Conservation (phyloP, 352 stramenopile genomes). For the Halophytophthora batemanensis region DNA sequence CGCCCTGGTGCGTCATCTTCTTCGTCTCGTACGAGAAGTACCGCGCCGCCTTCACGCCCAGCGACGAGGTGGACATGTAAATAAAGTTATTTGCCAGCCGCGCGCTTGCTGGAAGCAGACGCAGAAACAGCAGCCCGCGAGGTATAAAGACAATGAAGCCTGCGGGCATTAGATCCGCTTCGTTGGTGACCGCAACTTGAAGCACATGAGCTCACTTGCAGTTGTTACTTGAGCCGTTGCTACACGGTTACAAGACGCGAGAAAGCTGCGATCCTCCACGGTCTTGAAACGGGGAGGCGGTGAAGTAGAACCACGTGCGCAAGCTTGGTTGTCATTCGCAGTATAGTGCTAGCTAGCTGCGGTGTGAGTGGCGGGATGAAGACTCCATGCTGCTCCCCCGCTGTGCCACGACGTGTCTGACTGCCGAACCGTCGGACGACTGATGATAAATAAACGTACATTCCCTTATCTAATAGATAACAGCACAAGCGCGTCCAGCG, state of each 20-base stretch:
- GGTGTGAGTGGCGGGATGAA: not conserved
- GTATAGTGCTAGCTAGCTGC: no score
- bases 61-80: constrained; percentile 20
- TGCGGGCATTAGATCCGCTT: no score
- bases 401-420: no score
- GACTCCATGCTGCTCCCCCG: not conserved
- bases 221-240: no score
- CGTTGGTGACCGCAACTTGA: no score
- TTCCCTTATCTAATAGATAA: constrained; percentile 25
- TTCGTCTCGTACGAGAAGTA: constrained; percentile 88
- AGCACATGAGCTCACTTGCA: no score
- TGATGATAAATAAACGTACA: constrained; percentile 39
- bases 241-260: no score
- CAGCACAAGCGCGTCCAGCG: constrained; percentile 5
- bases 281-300: no score
- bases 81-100: not conserved
- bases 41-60: constrained; percentile 32
- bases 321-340: no score
- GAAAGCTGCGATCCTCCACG: no score
- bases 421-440: not conserved
- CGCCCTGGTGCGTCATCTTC: constrained; percentile 83
- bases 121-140: not conserved
- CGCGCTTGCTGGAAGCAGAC: no score
- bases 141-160: no score
- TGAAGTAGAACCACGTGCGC: not conserved